Evolutionary conservation across 805 yeast genomes (phyloP), one percentile per base, ranked within the genome.

Genomic region (Candida incommunis): DNA sequence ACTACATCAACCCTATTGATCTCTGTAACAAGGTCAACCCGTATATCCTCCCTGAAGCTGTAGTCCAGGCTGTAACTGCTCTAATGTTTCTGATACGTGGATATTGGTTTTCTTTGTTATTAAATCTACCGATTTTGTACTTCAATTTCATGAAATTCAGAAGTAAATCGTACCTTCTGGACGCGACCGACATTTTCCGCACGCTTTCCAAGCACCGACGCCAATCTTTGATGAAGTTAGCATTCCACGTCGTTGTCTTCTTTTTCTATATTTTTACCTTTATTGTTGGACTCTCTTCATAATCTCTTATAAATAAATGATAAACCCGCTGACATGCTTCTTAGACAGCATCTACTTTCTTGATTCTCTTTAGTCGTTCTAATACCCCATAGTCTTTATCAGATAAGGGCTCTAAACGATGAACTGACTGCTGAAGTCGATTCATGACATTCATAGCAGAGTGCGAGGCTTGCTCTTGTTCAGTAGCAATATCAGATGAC

Each of bases 131-230:
- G 41, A 70, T 92, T 50, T 66, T 84, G 45, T 92, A 87, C 23
- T 92, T 72, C 72, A 92, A 92, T 62, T 78, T 70, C 48, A 80
- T 82, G 70, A 84, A 84, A 64, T 75, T 85, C 58, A 66, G 80
- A 63, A 76, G 75, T 56, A 86, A 85, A 65, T 78, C 80, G 62
- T 88, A 90, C 62, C 69, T 84, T 51, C 77, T 88, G 63, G 98
- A 92, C 64, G 97, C 97, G 48, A 90, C 98, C 40, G 96, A 90
- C 65, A 92, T 90, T 58, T 92, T 92, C 69, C 78, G 97, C 70
- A 88, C 96, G 37, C 75, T 90, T 59, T 75, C 85, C 56, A 84
- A 82, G 60, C 95, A 88, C 70, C 90, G 92, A 76, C 82, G 82
- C 64, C 97, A 88, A 67, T 75, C 86, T 49, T 87, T 88, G 61